These are phyloP conservation scores for Monilinia laxa DNA, from an alignment of 2,329 filamentous ascomycete species.

Conservation along the genomic window DNA sequence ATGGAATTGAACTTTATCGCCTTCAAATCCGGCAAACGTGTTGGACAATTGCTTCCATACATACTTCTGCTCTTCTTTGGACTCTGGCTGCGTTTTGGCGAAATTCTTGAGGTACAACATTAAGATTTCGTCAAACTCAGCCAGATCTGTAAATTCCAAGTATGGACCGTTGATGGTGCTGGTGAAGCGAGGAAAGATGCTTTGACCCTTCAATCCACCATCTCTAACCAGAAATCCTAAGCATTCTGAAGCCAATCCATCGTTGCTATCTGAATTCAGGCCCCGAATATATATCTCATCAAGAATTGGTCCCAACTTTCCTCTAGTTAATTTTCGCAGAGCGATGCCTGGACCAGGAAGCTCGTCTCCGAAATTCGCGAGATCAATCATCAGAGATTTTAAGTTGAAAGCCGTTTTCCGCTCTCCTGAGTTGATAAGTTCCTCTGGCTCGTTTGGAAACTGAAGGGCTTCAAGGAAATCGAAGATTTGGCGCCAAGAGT, in stretches of 20 bases:
- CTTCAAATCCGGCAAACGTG: not conserved
- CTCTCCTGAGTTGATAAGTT: not conserved
- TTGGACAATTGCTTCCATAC: not conserved
- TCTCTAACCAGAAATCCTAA: slow-evolving; percentile 6
- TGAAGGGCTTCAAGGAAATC: slow-evolving; percentile 2
- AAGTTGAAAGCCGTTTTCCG: not conserved
- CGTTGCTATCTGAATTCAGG: not conserved
- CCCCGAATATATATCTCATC: not conserved
- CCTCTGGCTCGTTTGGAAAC: not conserved
- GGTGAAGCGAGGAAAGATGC: not conserved
- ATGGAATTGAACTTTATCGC: not conserved
- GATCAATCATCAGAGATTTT: slow-evolving; percentile 14
- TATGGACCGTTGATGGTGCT: not conserved
- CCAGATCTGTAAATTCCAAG: not conserved
- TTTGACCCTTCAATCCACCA: not conserved
- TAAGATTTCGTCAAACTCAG: not conserved
- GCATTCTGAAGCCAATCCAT: not conserved
- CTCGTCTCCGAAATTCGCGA: slow-evolving; percentile 3
- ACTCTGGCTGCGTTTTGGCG: not conserved
- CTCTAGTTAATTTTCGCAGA: not conserved
- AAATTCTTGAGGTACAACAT: too few relatives aligned
- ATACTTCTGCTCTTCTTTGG: not conserved
- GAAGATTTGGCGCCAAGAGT: slow-evolving; percentile 9
- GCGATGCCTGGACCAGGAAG: not conserved
- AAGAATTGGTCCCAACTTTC: not conserved